Evolutionary conservation across 306 rosid species (phyloP).

Genomic region (Heteromeles arbutifolia): DNA sequence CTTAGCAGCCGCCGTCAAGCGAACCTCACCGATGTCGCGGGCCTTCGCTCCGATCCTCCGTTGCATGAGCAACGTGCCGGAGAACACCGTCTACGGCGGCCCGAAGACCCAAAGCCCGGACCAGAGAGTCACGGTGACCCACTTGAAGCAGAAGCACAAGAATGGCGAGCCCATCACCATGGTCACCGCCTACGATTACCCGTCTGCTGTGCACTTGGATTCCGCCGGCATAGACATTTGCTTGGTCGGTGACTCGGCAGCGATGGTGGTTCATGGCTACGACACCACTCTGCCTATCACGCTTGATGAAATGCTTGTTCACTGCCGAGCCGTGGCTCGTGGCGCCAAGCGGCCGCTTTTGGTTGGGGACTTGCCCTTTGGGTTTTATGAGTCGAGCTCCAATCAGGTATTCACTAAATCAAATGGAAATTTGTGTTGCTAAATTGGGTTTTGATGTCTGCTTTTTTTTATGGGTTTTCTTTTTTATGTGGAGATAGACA

Average conservation of each 20-base stretch:
- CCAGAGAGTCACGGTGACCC: slow-evolving; percentile 54
- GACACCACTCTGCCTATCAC: slow-evolving; percentile 74
- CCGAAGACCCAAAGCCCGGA: slow-evolving; percentile 42
- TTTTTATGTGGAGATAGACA: not conserved
- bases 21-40: slow-evolving; percentile 15
- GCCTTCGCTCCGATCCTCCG: slow-evolving; percentile 27
- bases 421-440: not conserved
- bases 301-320: slow-evolving; percentile 70
- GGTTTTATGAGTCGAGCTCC: slow-evolving; percentile 64
- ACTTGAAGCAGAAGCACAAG: slow-evolving; percentile 46
- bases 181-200: slow-evolving; percentile 97
- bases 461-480: not conserved
- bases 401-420: slow-evolving; percentile 37
- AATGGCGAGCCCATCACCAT: slow-evolving; percentile 61
- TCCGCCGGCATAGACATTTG: slow-evolving; percentile 58
- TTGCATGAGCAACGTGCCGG: slow-evolving; percentile 68
- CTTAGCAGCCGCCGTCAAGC: slow-evolving; percentile 4
- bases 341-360: slow-evolving; percentile 74
- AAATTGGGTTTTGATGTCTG: not conserved
- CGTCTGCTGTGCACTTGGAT: slow-evolving; percentile 70
- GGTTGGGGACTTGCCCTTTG: slow-evolving; percentile 83
- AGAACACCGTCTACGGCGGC: slow-evolving; percentile 73
- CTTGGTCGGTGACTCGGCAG: slow-evolving; percentile 81
- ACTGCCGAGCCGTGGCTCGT: slow-evolving; percentile 80
- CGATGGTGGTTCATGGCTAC: slow-evolving; percentile 96